Percentiles rank a stretch among this genome's conserved stretches.
Conservation (phyloP, 78 protist genomes). For the Paulinella micropora region DNA sequence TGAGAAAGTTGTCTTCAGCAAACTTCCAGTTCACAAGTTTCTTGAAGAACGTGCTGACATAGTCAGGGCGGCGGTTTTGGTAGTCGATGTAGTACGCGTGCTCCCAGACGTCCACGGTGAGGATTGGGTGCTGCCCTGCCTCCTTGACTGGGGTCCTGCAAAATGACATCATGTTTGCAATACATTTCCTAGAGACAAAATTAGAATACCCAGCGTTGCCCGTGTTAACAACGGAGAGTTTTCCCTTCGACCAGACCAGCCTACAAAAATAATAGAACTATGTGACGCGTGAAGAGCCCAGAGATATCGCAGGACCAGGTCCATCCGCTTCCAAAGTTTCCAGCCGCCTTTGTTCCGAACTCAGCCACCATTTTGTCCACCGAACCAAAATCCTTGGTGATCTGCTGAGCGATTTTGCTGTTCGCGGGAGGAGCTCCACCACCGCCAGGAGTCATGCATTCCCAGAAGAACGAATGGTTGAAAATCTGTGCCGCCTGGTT, state of each 20-base stretch:
- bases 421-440: constrained; percentile 21
- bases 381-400: constrained; percentile 28
- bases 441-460: constrained; percentile 29
- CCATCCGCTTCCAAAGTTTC: constrained; percentile 20
- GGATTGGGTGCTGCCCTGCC: neutral
- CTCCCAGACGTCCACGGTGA: constrained; percentile 39
- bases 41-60: neutral
- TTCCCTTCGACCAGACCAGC: too few relatives aligned
- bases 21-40: constrained; percentile 21
- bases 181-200: neutral
- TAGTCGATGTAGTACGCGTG: constrained; percentile 45
- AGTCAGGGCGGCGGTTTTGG: constrained; percentile 34
- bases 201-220: neutral
- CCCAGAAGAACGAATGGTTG: constrained; percentile 55
- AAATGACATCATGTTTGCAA: neutral
- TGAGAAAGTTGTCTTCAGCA: neutral
- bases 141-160: neutral
- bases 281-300: too few relatives aligned
- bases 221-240: neutral
- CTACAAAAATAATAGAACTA: too few relatives aligned
- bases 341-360: neutral
- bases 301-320: too few relatives aligned
- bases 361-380: constrained; percentile 8
- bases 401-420: neutral
- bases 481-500: constrained; percentile 53